Base-by-base conservation (phyloP, 129 eudicot species). In the Dittrichia graveolens region DNA sequence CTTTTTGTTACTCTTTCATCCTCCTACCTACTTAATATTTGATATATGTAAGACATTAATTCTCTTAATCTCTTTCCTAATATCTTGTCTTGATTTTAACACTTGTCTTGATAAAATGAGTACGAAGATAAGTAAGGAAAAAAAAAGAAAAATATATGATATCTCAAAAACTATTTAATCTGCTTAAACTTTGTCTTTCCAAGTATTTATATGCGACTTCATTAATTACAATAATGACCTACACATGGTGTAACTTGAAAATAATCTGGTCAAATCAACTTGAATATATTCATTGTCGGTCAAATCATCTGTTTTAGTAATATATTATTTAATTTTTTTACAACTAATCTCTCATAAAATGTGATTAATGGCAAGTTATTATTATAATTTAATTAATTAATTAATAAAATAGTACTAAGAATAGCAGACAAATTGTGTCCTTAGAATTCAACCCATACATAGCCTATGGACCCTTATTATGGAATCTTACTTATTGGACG, bases 371-470 rank as follows among this genome's bases (percentile, higher is more conserved):
- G 12, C 48, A n/a, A 53, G 18, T 60, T 60, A 34, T 31, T 8
- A 19, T 46, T 16, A 34, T n/a, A n/a, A n/a, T n/a, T 24, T 24
- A 0, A 24, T 24, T 24, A 24, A 24, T 24, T 24, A 42, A 42
- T 37, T 45, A 60, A 60, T 14, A 60, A 73, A 61, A 73, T 60
- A 46, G 77, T 73, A 73, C 61, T 16, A 47, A 15, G 69, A 62
- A 73, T 73, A 49, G 77, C 69, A 61, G 77, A 73, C 77, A 73
- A 55, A 38, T 60, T 73, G 77, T 60, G 77, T 73, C 69, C 77
- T 35, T 73, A 60, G 47, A 47, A 73, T 48, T 60, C 77, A 63
- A 60, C 61, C 60, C 77, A 73, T 61, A 73, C 60, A 69, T 69
- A 46, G 15, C 46, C 77, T 6, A 18, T 73, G 77, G 77, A 34